Evolutionary conservation across 2,329 filamentous ascomycete species (phyloP), one percentile per base, ranked within the genome.

Genomic region (Ceratocystis eucalypticola): DNA sequence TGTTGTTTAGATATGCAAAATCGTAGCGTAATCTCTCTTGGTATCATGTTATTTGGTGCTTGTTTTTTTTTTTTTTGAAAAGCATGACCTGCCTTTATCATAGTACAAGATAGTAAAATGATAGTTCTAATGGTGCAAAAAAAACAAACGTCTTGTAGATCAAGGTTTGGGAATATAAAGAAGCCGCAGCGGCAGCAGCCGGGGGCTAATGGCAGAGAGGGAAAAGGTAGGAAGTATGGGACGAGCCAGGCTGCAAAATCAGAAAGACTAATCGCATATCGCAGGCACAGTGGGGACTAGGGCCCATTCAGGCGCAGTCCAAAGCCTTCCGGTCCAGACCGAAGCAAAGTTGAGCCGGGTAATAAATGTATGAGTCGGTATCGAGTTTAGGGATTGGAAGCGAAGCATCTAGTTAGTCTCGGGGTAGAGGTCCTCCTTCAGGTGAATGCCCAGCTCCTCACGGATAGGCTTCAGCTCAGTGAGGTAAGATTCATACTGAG

Each of bases 401-500:
- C 17, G 25, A 33, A 45, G 57, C 53, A 55, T 79, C 77, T 76
- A 76, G 74, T 80, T 75, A 73, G 77, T 75, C 75, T 86, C 83
- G 68, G 93, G 91, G 80, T 91, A 97, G 77, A 97, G 82, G 74
- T 90, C 86, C 83, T 97, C 93, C 83, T 94, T 96, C 73, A 96
- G 84, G 71, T 85, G 81, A 73, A 97, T 85, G 73, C 93, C 93
- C 70, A 97, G 86, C 82, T 97, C 93, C 83, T 96, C 90, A 74
- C 92, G 88, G 74, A 97, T 82, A 70, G 88, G 83, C 83, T 96
- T 91, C 72, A 99, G 90, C 81, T 96, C 90, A 75, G 89, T 83
- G 69, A 99, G 86, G 80, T 96, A 96, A 82, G 96, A 88, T 75
- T 96, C 84, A 82, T 99, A 99, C 82, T 99, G 94, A 74, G 85